Evolutionary conservation across 805 yeast genomes (phyloP), one percentile per base, ranked within the genome.

Genomic region (Pichia sporocuriosa): DNA sequence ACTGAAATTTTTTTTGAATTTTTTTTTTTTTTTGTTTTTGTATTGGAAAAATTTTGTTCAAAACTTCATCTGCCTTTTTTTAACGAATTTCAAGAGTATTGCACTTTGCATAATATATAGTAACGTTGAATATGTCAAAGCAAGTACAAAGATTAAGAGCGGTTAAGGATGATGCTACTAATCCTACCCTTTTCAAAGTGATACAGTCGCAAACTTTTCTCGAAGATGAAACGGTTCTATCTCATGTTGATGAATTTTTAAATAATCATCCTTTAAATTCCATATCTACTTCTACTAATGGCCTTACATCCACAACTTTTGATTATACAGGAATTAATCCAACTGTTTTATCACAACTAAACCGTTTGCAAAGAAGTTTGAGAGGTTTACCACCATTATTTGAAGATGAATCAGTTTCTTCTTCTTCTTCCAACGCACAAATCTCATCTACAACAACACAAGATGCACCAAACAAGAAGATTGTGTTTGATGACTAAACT

Each of bases 351-450:
- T 54, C 62, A 29, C 67, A 63, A 42, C 42, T 64, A 39, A 62
- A 62, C 39, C 58, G 68, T 46, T 49, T 63, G 25, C 66, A 62
- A 43, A 55, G 68, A 51, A 66, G 61, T 31, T 47, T 64, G 15
- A 51, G 66, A 41, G 68, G 68, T 3, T 40, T 64, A 26, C 66
- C 66, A 7, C 68, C 68, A 4, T 47, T 64, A 12, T 45, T 62
- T 32, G 43, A 55, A 15, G 65, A 57, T 19, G 52, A 50, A 9
- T 37, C 45, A 25, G 19, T 29, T 21, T n/a, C 24, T 13, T 19
- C 31, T 17, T 10, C 32, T 15, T 8, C 28, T 19, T 10, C 31
- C 20, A 37, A 17, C 22, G 10, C 17, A 28, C 13, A n/a, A 12
- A 6, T 13, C 15, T 30, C 38, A 17, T 11, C 27, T 15, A 22